phyloP scores from a whole-genome alignment of 495 filamentous ascomycete species.

The Penicillium diatomitis region DNA sequence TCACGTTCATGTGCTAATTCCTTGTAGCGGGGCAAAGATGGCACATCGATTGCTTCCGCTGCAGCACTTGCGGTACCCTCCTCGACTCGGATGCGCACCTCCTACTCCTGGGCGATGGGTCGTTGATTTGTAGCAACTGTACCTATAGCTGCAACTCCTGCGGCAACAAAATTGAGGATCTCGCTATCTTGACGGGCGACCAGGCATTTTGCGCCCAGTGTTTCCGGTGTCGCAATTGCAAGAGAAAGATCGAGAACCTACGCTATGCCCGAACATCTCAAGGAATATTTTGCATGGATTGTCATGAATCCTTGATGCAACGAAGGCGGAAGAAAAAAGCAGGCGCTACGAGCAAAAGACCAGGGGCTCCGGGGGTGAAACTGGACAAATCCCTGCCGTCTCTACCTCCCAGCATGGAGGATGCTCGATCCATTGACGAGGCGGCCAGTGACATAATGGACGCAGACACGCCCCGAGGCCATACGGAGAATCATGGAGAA shows the following conservation, averaged over 20 bases:
- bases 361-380: constrained; percentile 50
- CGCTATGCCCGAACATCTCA: constrained; percentile 97
- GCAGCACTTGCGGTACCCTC: constrained; percentile 89
- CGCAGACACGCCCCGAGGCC: constrained; percentile 42
- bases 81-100: constrained; percentile 98
- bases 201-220: constrained; percentile 98
- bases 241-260: constrained; percentile 95
- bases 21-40: constrained; percentile 85
- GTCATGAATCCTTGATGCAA: constrained; percentile 98
- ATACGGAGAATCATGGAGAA: constrained; percentile 10
- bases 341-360: constrained; percentile 43
- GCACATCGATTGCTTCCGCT: constrained; percentile 99
- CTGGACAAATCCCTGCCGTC: constrained; percentile 93
- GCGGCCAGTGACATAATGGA: constrained; percentile 51
- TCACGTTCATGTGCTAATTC: constrained; percentile 11
- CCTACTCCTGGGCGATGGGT: constrained; percentile 91
- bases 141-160: constrained; percentile 99
- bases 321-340: constrained; percentile 81
- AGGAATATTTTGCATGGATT: constrained; percentile 99
- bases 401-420: constrained; percentile 66
- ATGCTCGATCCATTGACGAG: constrained; percentile 57
- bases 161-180: constrained; percentile 94
- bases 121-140: constrained; percentile 97
- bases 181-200: constrained; percentile 95
- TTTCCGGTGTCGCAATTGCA: constrained; percentile 97